Base-by-base conservation (phyloP, 805 yeast species). In the Sporopachydermia quercuum region DNA sequence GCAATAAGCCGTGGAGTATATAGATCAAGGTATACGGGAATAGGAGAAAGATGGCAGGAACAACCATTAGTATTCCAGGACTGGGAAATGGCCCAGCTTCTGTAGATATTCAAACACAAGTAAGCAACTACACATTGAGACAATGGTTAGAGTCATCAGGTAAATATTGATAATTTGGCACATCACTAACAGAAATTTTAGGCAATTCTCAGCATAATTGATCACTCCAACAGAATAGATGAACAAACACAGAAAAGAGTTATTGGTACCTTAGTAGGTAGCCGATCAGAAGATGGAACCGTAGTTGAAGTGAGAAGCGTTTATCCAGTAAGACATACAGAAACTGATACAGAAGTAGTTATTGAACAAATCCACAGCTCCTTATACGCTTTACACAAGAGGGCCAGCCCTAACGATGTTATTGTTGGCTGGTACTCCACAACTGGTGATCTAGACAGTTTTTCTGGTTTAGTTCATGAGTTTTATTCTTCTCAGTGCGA, bases 341-440 rank as follows among this genome's bases (percentile, higher is more conserved):
- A 81, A 55, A 69, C 69, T 38, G 83, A 76, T 34, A 91, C 80
- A 44, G 78, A 83, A 47, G 73, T 85, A 45, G 70, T 78, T 43
- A 87, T 78, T 53, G 83, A 81, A 51, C 78, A 76, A 43, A 78
- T 74, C 55, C 85, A 82, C 66, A 71, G 73, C 53, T 63, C 76
- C 23, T 71, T 81, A 58, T 80, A 65, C 60, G 76, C 74, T 49
- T 62, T 85, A 52, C 74, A 80, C 61, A 79, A 77, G 62, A 74
- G 74, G 54, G 76, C 89, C 23, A 78, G 78, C 59, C 89, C 91
- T 42, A 80, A 79, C 54, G 80, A 77, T 47, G 67, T 69, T 39
- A 78, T 85, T 41, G 67, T 85, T 37, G 95, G 95, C 41, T 85
- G 95, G 95, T 85, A 81, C 56, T 76, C 78, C 39, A 64, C 71